These are phyloP conservation scores for Acacia pycnantha DNA, from an alignment of 331 rosid species.

Conservation along the genomic window DNA sequence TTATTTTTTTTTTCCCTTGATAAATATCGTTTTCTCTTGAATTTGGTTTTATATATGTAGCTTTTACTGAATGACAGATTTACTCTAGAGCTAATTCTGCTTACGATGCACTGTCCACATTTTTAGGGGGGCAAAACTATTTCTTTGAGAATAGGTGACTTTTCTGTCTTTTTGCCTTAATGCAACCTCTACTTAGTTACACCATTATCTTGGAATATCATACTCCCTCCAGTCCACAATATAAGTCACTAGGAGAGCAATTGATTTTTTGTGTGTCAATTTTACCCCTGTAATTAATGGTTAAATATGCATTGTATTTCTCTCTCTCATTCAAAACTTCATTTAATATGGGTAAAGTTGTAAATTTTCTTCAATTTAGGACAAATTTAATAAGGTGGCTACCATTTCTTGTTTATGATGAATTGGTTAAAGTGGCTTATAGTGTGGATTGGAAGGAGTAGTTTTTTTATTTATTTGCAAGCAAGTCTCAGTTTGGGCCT, in stretches of 20 bases:
- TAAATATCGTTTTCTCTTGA: neutral
- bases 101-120: conserved; percentile 65
- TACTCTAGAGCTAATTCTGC: conserved; percentile 64
- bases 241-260: no score
- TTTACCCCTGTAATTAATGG: no score
- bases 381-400: no score
- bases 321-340: no score
- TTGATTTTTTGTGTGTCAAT: no score
- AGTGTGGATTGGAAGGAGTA: neutral
- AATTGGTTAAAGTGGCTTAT: no score
- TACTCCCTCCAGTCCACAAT: neutral
- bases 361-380: no score
- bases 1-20: neutral
- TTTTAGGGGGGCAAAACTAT: conserved; percentile 58
- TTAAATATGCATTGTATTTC: no score
- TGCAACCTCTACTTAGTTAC: neutral
- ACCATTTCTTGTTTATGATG: no score
- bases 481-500: conserved; percentile 4
- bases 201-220: neutral
- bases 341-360: no score
- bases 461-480: neutral
- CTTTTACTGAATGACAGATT: conserved; percentile 52
- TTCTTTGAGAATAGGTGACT: conserved; percentile 63
- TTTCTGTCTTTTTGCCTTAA: conserved; percentile 21
- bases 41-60: conserved; percentile 8